Evolutionary conservation across 2,329 filamentous ascomycete species (phyloP).

Genomic region (Cercospora sp.): DNA sequence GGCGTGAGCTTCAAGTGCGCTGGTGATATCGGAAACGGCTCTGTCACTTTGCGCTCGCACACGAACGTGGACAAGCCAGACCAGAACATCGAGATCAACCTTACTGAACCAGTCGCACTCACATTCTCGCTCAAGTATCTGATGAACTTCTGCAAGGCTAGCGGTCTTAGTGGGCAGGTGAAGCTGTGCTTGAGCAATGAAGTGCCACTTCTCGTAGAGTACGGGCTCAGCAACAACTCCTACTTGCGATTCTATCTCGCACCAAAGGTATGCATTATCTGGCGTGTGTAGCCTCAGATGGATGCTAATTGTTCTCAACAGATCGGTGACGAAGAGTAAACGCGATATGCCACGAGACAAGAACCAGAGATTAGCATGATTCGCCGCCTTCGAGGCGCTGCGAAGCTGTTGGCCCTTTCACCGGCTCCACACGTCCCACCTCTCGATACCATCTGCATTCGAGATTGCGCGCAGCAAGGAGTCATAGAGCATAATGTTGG

Average conservation of each 20-base stretch:
- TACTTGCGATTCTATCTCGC: slow-evolving; percentile 97
- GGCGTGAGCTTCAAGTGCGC: slow-evolving; percentile 92
- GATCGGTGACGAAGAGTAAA: slow-evolving; percentile 69
- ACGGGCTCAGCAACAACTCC: slow-evolving; percentile 75
- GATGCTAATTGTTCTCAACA: slow-evolving; percentile 39
- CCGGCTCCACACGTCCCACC: not conserved
- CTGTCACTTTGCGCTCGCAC: slow-evolving; percentile 87
- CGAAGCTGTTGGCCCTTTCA: not conserved
- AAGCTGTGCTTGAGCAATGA: slow-evolving; percentile 94
- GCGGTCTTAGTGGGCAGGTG: slow-evolving; percentile 76
- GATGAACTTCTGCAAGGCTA: slow-evolving; percentile 99
- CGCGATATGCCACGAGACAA: not conserved
- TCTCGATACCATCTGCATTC: slow-evolving; percentile 5
- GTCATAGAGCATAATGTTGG: slow-evolving; percentile 12
- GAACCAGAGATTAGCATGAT: not conserved
- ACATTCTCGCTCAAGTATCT: slow-evolving; percentile 99
- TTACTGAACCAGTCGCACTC: slow-evolving; percentile 87
- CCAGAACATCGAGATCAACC: slow-evolving; percentile 81
- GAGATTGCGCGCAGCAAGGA: slow-evolving; percentile 5
- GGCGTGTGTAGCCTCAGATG: not conserved
- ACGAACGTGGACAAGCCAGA: slow-evolving; percentile 86
- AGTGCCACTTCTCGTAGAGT: slow-evolving; percentile 94
- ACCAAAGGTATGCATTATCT: slow-evolving; percentile 73
- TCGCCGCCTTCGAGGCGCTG: not conserved
- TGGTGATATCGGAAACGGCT: slow-evolving; percentile 94